These are phyloP conservation scores for Helichrysum umbraculigerum DNA, from an alignment of 129 eudicot genomes.

Conservation along the genomic window DNA sequence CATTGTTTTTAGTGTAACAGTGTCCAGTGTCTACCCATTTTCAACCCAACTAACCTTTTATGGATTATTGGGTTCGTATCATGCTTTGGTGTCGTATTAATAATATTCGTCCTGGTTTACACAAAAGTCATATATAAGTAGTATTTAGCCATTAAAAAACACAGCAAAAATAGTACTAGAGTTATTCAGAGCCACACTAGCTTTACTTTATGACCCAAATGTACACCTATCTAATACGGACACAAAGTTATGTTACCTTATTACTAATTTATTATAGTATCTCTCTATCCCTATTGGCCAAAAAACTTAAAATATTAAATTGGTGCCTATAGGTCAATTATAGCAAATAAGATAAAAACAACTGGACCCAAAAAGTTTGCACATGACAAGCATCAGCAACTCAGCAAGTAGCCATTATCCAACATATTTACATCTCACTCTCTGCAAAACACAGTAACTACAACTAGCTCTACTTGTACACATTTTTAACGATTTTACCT, in stretches of 20 bases:
- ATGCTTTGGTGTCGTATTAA: too few relatives aligned
- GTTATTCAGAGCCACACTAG: background rate
- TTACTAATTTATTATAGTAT: background rate
- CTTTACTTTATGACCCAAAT: background rate
- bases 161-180: background rate
- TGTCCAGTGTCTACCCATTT: too few relatives aligned
- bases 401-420: slow-evolving; percentile 20
- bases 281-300: background rate
- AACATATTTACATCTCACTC: slow-evolving; percentile 20
- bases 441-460: slow-evolving; percentile 23
- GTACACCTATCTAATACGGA: background rate
- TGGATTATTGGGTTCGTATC: too few relatives aligned
- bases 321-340: background rate
- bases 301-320: background rate
- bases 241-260: background rate
- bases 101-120: background rate
- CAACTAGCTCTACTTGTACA: slow-evolving; percentile 6
- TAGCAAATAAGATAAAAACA: background rate
- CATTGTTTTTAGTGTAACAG: too few relatives aligned
- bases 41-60: too few relatives aligned
- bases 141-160: background rate
- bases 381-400: slow-evolving; percentile 26
- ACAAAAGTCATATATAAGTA: background rate
- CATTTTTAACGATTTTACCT: slow-evolving; percentile 11
- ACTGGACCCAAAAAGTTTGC: slow-evolving; percentile 10